Evolutionary conservation across 2,329 filamentous ascomycete genomes (phyloP).

Genomic region (Fusarium anguioides): DNA sequence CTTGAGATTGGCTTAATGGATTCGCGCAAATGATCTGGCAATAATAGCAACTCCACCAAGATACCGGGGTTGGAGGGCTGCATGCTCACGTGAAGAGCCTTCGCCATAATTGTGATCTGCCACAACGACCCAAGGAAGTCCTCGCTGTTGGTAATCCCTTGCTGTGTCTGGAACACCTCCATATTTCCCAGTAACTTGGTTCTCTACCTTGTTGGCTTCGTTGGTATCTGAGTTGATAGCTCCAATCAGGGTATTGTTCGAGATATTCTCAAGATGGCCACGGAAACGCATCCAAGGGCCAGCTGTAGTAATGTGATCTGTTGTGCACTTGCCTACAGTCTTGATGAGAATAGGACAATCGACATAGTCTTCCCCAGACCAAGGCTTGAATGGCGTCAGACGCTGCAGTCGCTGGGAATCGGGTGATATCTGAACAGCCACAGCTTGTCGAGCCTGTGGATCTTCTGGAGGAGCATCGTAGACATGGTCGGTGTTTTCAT

Average conservation of each 20-base stretch:
- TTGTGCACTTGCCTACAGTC: conserved; percentile 53
- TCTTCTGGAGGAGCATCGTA: conserved; percentile 43
- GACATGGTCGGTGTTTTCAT: conserved; percentile 10
- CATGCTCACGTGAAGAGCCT: conserved; percentile 90
- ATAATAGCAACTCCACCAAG: conserved; percentile 86
- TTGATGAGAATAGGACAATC: conserved; percentile 48
- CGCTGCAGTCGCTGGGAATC: conserved; percentile 6
- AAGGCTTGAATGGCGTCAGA: neutral
- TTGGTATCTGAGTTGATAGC: conserved; percentile 73
- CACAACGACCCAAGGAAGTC: conserved; percentile 80
- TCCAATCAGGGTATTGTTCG: conserved; percentile 78
- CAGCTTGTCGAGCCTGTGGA: conserved; percentile 32
- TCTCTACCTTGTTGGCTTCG: conserved; percentile 76
- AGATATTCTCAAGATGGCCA: conserved; percentile 49
- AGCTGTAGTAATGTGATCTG: conserved; percentile 54
- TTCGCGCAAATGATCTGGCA: conserved; percentile 89
- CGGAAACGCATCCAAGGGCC: conserved; percentile 54
- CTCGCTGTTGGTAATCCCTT: conserved; percentile 4
- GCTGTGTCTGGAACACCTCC: conserved; percentile 5
- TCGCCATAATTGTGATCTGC: conserved; percentile 98
- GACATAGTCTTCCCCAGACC: conserved; percentile 4
- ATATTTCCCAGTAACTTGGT: neutral
- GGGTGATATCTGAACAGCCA: conserved; percentile 37
- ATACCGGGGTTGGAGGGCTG: conserved; percentile 89
- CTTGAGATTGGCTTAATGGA: conserved; percentile 96